These are phyloP conservation scores for Diaporthe vexans DNA, from an alignment of 2,329 filamentous ascomycete genomes.

Conservation along the genomic window DNA sequence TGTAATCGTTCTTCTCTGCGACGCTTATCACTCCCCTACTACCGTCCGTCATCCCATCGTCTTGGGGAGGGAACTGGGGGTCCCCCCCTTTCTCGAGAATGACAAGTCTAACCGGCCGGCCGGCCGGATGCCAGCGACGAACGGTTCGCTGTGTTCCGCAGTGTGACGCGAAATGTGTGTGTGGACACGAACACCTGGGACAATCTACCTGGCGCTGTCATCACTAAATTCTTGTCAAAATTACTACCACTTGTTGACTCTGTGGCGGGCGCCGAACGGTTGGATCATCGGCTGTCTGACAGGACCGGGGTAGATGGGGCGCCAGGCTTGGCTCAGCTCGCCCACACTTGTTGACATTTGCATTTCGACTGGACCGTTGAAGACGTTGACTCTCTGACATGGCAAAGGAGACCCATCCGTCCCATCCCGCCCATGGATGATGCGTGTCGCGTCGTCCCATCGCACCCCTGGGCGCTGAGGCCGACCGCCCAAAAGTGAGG, in stretches of 20 bases:
- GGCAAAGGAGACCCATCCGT: not conserved
- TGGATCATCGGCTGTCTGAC: conserved; percentile 2
- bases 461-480: conserved; percentile 9
- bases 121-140: conserved; percentile 5
- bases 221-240: not conserved
- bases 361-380: conserved; percentile 2
- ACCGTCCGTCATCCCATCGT: no score
- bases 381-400: conserved; percentile 4
- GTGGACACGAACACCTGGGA: conserved; percentile 21
- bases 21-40: not conserved
- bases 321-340: not conserved
- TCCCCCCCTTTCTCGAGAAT: conserved; percentile 2
- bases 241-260: not conserved
- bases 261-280: not conserved
- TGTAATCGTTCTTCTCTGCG: not conserved
- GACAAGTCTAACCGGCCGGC: conserved; percentile 23
- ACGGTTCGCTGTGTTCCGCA: conserved; percentile 11
- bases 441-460: not conserved
- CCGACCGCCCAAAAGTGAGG: conserved; percentile 29
- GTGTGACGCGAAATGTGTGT: conserved; percentile 5
- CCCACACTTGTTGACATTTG: conserved; percentile 4
- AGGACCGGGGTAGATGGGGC: not conserved
- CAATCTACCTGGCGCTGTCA: not conserved
- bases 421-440: not conserved
- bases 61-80: not conserved